Percentiles rank a stretch among this genome's conserved stretches.
These are phyloP conservation scores for Coemansia sp. DNA, from an alignment of 192 early-diverging fungal species.

Conservation along the genomic window DNA sequence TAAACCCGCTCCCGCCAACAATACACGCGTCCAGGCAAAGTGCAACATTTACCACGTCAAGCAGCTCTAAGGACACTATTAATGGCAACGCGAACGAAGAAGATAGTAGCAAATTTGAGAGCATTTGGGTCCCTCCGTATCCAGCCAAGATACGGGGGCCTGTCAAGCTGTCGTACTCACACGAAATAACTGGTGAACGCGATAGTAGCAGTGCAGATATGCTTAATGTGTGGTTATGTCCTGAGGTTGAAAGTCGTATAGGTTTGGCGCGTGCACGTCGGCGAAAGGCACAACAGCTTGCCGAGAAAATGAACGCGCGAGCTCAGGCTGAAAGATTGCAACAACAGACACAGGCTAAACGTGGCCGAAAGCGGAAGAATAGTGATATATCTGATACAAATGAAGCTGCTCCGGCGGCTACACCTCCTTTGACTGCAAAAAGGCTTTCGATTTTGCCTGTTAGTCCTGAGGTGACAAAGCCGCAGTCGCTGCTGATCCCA, in stretches of 20 bases:
- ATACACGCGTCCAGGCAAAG: neutral
- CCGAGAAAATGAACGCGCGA: conserved; percentile 19
- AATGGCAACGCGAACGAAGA: neutral
- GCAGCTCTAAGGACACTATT: neutral
- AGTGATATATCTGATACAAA: neutral
- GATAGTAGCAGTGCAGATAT: neutral
- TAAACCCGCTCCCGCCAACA: conserved; percentile 12
- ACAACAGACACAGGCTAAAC: neutral
- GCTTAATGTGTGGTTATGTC: conserved; percentile 34
- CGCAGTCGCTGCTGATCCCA: conserved; percentile 47
- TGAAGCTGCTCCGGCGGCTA: neutral
- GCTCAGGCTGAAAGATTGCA: conserved; percentile 21
- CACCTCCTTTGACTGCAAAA: neutral
- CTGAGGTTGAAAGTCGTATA: conserved; percentile 19
- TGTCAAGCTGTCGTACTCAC: neutral
- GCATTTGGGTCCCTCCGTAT: conserved; percentile 23
- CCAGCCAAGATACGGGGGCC: conserved; percentile 6
- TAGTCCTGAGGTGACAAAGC: conserved; percentile 22
- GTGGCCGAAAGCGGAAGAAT: conserved; percentile 10
- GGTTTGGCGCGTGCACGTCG: conserved; percentile 10
- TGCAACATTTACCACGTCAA: neutral
- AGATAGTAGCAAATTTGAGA: conserved; percentile 10
- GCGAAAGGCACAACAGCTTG: conserved; percentile 24
- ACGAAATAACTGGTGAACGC: neutral
- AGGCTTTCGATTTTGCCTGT: neutral